These are phyloP conservation scores for Colletotrichum plurivorum DNA, from an alignment of 2,329 filamentous ascomycete species.

Conservation along the genomic window DNA sequence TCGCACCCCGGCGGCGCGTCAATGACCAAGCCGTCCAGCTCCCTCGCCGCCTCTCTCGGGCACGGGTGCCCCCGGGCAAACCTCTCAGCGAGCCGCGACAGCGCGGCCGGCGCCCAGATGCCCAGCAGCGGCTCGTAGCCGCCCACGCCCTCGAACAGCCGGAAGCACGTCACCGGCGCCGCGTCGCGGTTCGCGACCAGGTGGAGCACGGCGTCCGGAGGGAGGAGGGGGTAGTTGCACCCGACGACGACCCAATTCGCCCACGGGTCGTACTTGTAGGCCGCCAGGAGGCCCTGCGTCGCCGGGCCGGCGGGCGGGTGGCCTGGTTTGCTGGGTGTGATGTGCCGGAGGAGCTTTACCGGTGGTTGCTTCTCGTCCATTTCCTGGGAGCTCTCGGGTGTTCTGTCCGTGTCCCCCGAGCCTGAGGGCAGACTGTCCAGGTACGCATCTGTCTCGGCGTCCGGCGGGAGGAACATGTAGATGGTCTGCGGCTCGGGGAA, in stretches of 20 bases:
- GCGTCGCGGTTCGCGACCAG: constrained; percentile 44
- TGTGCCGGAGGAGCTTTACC: constrained; percentile 26
- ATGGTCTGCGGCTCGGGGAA: constrained; percentile 45
- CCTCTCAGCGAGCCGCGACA: constrained; percentile 43
- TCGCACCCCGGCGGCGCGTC: constrained; percentile 14
- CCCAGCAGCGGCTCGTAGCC: constrained; percentile 52
- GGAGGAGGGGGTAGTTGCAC: constrained; percentile 52
- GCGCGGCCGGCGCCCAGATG: constrained; percentile 51
- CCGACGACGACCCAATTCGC: constrained; percentile 50
- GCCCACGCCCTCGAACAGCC: constrained; percentile 47
- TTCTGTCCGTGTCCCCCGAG: constrained; percentile 24
- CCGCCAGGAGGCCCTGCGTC: constrained; percentile 47
- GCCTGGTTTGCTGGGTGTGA: neutral
- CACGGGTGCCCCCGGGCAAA: constrained; percentile 37
- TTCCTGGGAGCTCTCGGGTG: neutral
- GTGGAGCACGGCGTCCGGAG: constrained; percentile 44
- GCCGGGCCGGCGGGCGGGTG: constrained; percentile 34
- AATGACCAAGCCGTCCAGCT: constrained; percentile 25
- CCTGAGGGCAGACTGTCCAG: constrained; percentile 31
- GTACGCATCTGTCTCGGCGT: constrained; percentile 29
- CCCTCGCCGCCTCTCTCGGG: constrained; percentile 16
- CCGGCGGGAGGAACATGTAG: constrained; percentile 45
- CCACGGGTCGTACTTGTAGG: constrained; percentile 44
- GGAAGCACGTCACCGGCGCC: constrained; percentile 51
- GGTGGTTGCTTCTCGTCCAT: neutral